Conservation (phyloP, 1,284 basidiomycete genomes). For the Cryptococcus sp. region DNA sequence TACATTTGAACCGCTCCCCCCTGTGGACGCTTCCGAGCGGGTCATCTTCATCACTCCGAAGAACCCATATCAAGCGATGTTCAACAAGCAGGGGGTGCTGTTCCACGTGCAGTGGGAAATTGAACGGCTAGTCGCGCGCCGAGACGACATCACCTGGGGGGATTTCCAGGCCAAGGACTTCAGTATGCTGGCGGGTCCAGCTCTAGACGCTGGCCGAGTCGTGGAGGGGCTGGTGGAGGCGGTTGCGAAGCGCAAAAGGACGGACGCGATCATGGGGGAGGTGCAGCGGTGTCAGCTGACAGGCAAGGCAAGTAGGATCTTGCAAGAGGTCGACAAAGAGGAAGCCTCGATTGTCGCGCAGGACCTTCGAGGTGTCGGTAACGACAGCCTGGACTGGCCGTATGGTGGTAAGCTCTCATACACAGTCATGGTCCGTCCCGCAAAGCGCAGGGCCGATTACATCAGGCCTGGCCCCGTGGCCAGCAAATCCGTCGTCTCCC, state of each 20-base stretch:
- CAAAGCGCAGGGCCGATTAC: not conserved
- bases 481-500: not conserved
- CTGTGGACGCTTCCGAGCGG: conserved; percentile 6
- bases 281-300: not conserved
- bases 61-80: conserved; percentile 18
- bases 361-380: conserved; percentile 16
- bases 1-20: conserved; percentile 7
- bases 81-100: conserved; percentile 15
- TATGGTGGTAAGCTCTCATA: conserved; percentile 34
- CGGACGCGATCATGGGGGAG: not conserved
- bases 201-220: conserved; percentile 8
- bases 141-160: conserved; percentile 14
- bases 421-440: conserved; percentile 15
- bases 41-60: conserved; percentile 16
- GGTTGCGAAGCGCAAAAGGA: not conserved
- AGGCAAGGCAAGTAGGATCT: not conserved
- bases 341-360: conserved; percentile 21
- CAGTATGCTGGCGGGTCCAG: conserved; percentile 12
- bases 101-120: conserved; percentile 39
- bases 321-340: conserved; percentile 28
- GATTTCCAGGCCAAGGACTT: conserved; percentile 23
- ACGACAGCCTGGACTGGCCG: conserved; percentile 21
- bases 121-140: conserved; percentile 15
- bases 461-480: not conserved
- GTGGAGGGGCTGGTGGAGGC: not conserved